Base-by-base conservation (phyloP, 768 basidiomycete species). In the Grammothele lineata region DNA sequence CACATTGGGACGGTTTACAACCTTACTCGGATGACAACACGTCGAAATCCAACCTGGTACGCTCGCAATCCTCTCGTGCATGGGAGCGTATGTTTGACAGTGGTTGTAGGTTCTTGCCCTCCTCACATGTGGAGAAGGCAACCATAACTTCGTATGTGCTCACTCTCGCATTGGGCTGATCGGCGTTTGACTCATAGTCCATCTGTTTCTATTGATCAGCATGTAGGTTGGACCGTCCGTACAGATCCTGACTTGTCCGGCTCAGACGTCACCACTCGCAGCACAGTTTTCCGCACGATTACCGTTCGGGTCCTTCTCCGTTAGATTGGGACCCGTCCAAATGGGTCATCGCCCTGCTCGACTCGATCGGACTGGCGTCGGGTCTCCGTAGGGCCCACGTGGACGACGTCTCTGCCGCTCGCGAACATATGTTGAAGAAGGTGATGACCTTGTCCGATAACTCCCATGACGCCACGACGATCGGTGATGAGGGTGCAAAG, bases 321-420 rank as follows among this genome's bases (percentile, higher is more conserved):
- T 62, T 69, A 21, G 85, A 84, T 54, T 91, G 85, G 85, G 87
- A 91, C 62, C 86, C 87, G 0, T 84, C 84, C 2, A 89, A 88
- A 66, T 89, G 85, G 87, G 73, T 81, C 35, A 88, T 89, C 34
- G 59, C 76, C 18, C 39, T 65, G 4, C 67, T 89, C 10, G 66
- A 81, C 52, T 57, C 54, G 5, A 40, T 80, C 7, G 77, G 80
- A 0, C 61, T 81, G 0, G 76, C 69, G 1, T 66, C 61, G 5
- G 66, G 71, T 33, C 65, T 86, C 14, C 73, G 80, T 3, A 69
- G 72, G 15, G 82, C 77, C 0, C 65, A 70, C 15, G 53, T 69
- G 9, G 60, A 68, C 6, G 83, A 85, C 53, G 62, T 83, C 37
- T 55, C 60, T 6, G 74, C 75, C 26, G 79, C 80, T 1, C 56